A percentile compares a stretch with the other conserved stretches of the same genome.
Evolutionary conservation across 805 yeast genomes (phyloP).

Genomic region (Candida maltosa): DNA sequence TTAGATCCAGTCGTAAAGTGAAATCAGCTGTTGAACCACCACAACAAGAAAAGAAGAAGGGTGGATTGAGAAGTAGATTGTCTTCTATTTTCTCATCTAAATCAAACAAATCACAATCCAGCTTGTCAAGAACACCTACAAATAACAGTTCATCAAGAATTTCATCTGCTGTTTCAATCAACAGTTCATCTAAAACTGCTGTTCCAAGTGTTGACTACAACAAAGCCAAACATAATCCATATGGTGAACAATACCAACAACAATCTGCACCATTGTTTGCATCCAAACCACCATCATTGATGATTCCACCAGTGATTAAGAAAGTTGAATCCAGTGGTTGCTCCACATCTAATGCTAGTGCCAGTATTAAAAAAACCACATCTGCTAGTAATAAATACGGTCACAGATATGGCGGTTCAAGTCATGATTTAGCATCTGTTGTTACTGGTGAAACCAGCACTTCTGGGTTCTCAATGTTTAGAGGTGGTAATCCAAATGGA

Average conservation of each 20-base stretch:
- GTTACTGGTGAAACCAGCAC: conserved; percentile 12
- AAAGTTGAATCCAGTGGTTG: too few species aligned
- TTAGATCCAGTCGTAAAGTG: background rate
- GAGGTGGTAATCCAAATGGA: conserved; percentile 5
- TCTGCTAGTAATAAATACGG: conserved; percentile 1
- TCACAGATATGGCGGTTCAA: conserved; percentile 4
- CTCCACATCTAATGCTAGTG: too few species aligned
- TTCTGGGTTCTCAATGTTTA: conserved; percentile 25
- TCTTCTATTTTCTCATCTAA: conserved; percentile 4
- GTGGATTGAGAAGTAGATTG: conserved; percentile 4
- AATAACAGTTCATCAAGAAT: background rate
- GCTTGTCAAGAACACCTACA: background rate
- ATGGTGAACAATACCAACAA: background rate
- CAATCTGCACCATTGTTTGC: background rate
- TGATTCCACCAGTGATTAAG: too few species aligned
- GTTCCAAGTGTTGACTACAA: background rate
- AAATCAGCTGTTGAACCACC: conserved; percentile 3
- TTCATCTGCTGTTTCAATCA: conserved; percentile 1
- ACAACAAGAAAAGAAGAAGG: conserved; percentile 3
- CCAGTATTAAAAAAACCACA: background rate
- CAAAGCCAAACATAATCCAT: conserved; percentile 1
- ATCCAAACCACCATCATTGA: background rate
- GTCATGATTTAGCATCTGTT: conserved; percentile 12
- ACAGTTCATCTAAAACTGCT: background rate
- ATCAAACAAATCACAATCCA: conserved; percentile 3